These are phyloP conservation scores for Chloris gayana DNA, from an alignment of 176 grass and related monocot species.

Conservation along the genomic window DNA sequence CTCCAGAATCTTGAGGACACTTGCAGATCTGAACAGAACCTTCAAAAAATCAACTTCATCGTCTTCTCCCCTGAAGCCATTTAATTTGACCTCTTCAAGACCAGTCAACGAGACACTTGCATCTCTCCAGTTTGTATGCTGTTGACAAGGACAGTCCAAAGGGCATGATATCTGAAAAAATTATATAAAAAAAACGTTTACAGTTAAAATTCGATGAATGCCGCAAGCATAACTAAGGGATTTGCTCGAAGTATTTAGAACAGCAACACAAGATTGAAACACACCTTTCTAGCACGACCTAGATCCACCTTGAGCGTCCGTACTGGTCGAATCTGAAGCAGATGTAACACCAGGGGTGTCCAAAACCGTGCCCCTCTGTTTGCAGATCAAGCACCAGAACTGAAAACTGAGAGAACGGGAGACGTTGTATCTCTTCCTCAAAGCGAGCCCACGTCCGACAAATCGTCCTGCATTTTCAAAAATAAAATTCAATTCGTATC, in stretches of 20 bases:
- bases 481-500: neutral
- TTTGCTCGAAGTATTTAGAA: no score
- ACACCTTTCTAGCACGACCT: neutral
- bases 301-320: neutral
- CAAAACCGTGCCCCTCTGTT: neutral
- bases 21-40: neutral
- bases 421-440: neutral
- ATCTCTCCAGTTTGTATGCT: neutral
- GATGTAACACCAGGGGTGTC: neutral
- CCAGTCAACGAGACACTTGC: neutral
- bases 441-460: neutral
- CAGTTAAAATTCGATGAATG: no score
- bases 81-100: neutral
- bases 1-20: neutral
- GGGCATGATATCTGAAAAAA: neutral
- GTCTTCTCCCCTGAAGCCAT: neutral
- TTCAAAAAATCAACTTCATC: neutral
- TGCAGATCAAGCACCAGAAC: neutral
- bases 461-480: neutral
- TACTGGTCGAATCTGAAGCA: neutral
- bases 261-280: no score
- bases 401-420: neutral
- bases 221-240: no score
- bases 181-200: no score
- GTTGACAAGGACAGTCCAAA: neutral